Evolutionary conservation across 2,329 filamentous ascomycete genomes (phyloP).

Genomic region (Claviceps monticola): DNA sequence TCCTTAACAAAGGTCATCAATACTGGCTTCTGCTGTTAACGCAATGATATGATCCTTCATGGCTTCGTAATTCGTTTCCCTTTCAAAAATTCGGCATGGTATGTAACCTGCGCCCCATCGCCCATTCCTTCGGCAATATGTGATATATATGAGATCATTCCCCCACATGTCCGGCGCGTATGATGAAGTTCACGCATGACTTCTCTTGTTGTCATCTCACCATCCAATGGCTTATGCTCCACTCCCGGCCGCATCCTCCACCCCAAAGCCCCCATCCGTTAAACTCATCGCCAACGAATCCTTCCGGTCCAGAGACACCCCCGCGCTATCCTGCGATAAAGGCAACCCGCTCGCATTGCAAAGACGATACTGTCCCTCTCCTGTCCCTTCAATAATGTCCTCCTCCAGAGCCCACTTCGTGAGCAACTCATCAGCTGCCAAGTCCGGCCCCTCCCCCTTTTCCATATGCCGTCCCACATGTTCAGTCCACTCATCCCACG

Average conservation of each 20-base stretch:
- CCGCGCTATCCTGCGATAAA: constrained; percentile 5
- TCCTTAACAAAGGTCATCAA: too few species aligned
- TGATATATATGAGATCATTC: not conserved
- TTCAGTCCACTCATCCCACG: constrained; percentile 87
- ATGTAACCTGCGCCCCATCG: not conserved
- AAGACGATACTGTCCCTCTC: constrained; percentile 43
- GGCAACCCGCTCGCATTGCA: constrained; percentile 16
- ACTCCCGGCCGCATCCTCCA: constrained; percentile 11
- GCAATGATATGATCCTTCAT: constrained; percentile 2
- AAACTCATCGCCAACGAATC: constrained; percentile 12
- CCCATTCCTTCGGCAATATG: not conserved
- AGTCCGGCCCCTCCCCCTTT: constrained; percentile 44
- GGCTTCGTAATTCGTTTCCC: constrained; percentile 2
- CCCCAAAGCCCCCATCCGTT: constrained; percentile 7
- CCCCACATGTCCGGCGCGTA: not conserved
- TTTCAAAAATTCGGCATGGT: not conserved
- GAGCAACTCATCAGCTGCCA: constrained; percentile 44
- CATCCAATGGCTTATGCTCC: constrained; percentile 13
- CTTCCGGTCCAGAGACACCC: constrained; percentile 12
- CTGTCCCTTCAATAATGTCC: constrained; percentile 45
- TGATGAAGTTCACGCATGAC: not conserved
- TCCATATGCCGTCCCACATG: constrained; percentile 87
- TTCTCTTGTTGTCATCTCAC: constrained; percentile 10
- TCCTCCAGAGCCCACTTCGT: constrained; percentile 50
- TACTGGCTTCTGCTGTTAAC: not conserved